These are phyloP conservation scores for Huiozyma sinensis DNA, from an alignment of 805 yeast species.

Conservation along the genomic window DNA sequence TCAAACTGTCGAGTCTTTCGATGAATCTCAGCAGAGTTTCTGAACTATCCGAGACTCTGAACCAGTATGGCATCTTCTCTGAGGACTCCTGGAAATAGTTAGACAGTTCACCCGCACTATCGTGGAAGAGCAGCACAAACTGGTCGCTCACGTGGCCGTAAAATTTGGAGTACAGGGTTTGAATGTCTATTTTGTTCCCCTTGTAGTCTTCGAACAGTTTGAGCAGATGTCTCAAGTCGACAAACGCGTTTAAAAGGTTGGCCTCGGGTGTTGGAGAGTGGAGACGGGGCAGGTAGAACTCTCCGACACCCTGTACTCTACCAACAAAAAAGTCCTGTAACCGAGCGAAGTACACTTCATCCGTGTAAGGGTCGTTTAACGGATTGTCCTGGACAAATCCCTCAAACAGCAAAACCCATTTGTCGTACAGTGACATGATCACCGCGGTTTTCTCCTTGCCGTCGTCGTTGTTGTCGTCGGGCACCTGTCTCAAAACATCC, in stretches of 20 bases:
- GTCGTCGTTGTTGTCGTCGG: constrained; percentile 6
- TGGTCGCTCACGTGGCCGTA: constrained; percentile 15
- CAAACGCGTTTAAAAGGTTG: neutral
- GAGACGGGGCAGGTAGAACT: constrained; percentile 24
- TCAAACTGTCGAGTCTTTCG: too few relatives aligned
- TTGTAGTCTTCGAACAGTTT: constrained; percentile 13
- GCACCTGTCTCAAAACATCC: constrained; percentile 8
- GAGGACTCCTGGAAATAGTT: constrained; percentile 6
- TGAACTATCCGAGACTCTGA: too few relatives aligned
- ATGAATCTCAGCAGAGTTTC: too few relatives aligned
- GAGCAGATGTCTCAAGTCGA: constrained; percentile 13
- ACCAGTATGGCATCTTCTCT: too few relatives aligned
- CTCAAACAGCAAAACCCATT: constrained; percentile 19
- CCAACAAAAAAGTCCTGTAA: constrained; percentile 25
- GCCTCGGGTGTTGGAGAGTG: constrained; percentile 2
- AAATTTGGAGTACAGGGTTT: constrained; percentile 14
- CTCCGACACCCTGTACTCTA: constrained; percentile 24
- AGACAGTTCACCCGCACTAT: constrained; percentile 14
- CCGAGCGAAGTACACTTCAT: constrained; percentile 20
- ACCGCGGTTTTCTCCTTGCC: constrained; percentile 2
- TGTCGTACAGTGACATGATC: constrained; percentile 13
- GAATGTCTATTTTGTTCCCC: constrained; percentile 16
- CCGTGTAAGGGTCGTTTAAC: constrained; percentile 19
- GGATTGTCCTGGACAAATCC: constrained; percentile 22
- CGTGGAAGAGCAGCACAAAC: constrained; percentile 22